Evolutionary conservation across 108 stramenopile genomes (phyloP), one percentile per base, ranked within the genome.

Genomic region (Cyclostephanos tholiformis): DNA sequence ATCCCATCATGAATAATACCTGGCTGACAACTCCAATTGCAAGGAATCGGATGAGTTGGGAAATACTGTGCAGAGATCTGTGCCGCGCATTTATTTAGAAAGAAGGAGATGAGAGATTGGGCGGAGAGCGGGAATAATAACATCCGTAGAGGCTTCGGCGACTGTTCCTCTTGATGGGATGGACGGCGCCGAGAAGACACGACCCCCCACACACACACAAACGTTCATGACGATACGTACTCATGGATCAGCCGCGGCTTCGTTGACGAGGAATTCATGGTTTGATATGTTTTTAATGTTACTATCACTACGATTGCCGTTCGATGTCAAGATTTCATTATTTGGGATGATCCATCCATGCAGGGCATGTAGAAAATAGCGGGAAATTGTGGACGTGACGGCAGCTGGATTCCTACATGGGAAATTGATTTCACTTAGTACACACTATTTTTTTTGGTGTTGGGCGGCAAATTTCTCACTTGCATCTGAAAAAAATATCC

Each of bases 41-140:
- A 16, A 89, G 86, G 72, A 92, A 95, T n/a, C 94, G 89, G 52
- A 91, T 53, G 26, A 87, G 84, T 67, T 91, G 71, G 2, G 94
- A 91, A 49, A 91, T 75, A 26, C 79, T 72, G 62, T 87, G 63
- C 71, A 94, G 67, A 29, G 87, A 62, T 20, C 88, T 75, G 38
- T n/a, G 22, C 30, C 16, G 25, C n/a, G 49, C 49, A 49, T n/a
- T 52, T 52, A 10, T 10, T 23, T 32, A 30, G 29, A 51, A 50
- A 43, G 48, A 29, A 20, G 66, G 32, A 44, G 29, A 52, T 38
- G n/a, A 67, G 66, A 67, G 36, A 63, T 63, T 12, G 26, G 48
- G 17, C 53, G 10, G 36, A 58, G 13, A 56, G 36, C 23, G 39
- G 41, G 23, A 29, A 57, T 10, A 39, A 43, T 1, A n/a, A n/a